phyloP scores from a whole-genome alignment of 2,329 filamentous ascomycete genomes.

The Chaetothyriales sp. region DNA sequence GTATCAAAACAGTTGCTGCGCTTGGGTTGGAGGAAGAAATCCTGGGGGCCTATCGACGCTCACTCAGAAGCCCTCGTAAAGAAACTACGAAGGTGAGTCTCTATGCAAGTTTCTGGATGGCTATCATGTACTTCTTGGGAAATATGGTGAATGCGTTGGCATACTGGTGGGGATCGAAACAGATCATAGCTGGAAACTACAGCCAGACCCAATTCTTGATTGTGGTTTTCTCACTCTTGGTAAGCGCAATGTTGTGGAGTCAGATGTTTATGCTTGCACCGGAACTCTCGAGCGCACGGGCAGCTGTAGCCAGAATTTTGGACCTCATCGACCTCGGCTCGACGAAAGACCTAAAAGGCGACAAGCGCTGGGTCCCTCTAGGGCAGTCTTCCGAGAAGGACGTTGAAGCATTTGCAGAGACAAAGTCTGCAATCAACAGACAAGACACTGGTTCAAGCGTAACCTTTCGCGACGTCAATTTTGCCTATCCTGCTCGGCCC shows the following conservation, averaged over 20 bases:
- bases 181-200: conserved; percentile 53
- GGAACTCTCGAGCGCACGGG: conserved; percentile 55
- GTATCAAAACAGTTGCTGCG: conserved; percentile 39
- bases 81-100: conserved; percentile 36
- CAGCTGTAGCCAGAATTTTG: conserved; percentile 45
- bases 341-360: conserved; percentile 18
- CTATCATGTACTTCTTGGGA: conserved; percentile 34
- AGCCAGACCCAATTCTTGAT: conserved; percentile 60
- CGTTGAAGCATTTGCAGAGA: conserved; percentile 15
- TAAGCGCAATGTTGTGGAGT: conserved; percentile 59
- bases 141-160: conserved; percentile 61
- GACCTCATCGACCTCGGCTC: conserved; percentile 28
- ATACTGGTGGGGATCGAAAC: conserved; percentile 67
- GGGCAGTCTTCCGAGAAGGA: conserved; percentile 15
- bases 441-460: conserved; percentile 33
- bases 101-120: conserved; percentile 33
- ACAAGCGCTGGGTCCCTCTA: neutral
- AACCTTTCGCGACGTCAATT: conserved; percentile 46
- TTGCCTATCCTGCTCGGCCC: conserved; percentile 50
- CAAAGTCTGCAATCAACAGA: conserved; percentile 12
- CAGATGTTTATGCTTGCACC: conserved; percentile 64
- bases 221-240: conserved; percentile 56
- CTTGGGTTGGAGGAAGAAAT: conserved; percentile 39
- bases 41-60: conserved; percentile 32
- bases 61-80: conserved; percentile 33